Base-by-base conservation (phyloP, 2,329 filamentous ascomycete genomes). In the Parafenestella ontariensis region DNA sequence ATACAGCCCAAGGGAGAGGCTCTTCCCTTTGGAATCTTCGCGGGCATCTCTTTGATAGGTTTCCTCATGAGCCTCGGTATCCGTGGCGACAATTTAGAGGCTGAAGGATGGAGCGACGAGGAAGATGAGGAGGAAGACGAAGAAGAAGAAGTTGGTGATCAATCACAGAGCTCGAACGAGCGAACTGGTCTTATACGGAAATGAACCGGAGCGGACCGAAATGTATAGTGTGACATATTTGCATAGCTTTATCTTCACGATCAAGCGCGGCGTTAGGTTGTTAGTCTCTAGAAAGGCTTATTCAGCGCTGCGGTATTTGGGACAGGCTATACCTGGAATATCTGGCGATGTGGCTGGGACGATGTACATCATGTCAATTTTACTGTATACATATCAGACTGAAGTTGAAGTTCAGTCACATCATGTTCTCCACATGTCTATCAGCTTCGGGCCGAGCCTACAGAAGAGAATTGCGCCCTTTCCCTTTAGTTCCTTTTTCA, bases 21-120 rank as follows among this genome's bases (percentile, higher is more conserved):
- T 1, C 77, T 98, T 4, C 87, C 91, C 0, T 99, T 96, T 84
- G 91, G 91, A 1, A 75, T 96, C 0, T 98, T 98, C 72, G 93
- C 89, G 0, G 92, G 89, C 0, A 82, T 98, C 2, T 86, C 91
- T 0, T 87, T 96, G 28, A 55, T 92, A 0, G 95, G 94, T 0
- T 96, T 94, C 78, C 57, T 91, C 1, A 80, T 91, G 24, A 93
- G 90, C 53, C 87, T 94, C 54, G 88, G 89, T 1, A 94, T 98
- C 59, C 82, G 86, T 11, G 88, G 89, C 2, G 77, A 78, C 21
- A 78, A 77, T 11, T 75, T 88, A 1, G 87, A 88, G 69, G 83
- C 83, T 3, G 83, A 86, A 18, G 85, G 82, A 0, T 85, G 80
- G 77, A 78, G 77, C 41, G 77, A 78, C 18, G 66, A 69, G 13